Conservation (phyloP, 2,329 filamentous ascomycete species). For the Hymenoscyphus scutula region DNA sequence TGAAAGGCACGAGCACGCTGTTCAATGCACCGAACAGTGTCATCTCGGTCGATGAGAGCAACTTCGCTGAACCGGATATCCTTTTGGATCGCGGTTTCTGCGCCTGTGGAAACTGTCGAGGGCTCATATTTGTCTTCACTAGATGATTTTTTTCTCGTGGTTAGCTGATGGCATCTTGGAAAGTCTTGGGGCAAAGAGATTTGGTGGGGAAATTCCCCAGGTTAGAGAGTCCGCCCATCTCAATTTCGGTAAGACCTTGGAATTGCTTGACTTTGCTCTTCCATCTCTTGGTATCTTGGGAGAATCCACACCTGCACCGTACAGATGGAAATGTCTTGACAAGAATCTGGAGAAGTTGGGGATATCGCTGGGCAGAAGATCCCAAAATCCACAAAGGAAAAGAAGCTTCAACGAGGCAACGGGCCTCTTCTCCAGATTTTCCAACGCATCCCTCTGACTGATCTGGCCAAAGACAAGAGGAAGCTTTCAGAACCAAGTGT, state of each 20-base stretch:
- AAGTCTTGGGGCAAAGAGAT: neutral
- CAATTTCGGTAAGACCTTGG: neutral
- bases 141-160: neutral
- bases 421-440: neutral
- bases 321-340: neutral
- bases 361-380: neutral
- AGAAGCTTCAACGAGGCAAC: neutral
- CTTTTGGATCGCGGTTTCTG: slow-evolving; percentile 46
- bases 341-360: neutral
- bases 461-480: neutral
- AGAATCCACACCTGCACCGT: neutral
- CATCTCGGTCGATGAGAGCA: slow-evolving; percentile 45
- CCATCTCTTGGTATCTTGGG: neutral
- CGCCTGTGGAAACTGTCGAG: slow-evolving; percentile 52
- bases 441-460: neutral
- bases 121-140: slow-evolving; percentile 50
- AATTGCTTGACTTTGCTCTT: neutral
- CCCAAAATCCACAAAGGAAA: neutral
- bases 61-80: slow-evolving; percentile 52
- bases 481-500: neutral
- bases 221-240: neutral
- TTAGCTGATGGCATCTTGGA: neutral
- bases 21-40: slow-evolving; percentile 56
- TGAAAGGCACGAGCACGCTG: slow-evolving; percentile 56
- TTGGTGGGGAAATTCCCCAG: neutral